These are phyloP conservation scores for Mrakia frigida DNA, from an alignment of 768 basidiomycete genomes.

Conservation along the genomic window DNA sequence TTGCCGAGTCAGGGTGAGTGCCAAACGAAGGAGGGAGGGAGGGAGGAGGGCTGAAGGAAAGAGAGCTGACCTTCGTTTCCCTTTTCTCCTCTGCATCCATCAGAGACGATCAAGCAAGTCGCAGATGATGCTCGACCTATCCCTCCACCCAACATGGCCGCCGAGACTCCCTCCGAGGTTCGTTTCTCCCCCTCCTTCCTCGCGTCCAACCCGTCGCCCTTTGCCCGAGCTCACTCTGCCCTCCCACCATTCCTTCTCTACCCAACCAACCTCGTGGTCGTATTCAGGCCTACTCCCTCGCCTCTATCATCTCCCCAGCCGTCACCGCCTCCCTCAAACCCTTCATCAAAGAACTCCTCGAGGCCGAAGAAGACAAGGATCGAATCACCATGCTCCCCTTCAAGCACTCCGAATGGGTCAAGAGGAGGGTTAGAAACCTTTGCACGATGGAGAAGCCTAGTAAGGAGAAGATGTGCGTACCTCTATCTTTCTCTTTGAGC, in stretches of 20 bases:
- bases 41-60: not conserved
- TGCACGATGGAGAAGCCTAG: constrained; percentile 33
- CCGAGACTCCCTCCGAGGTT: constrained; percentile 62
- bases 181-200: constrained; percentile 2
- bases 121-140: constrained; percentile 56
- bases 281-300: constrained; percentile 44
- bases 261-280: not conserved
- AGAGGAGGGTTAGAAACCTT: constrained; percentile 36
- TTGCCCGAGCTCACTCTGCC: not conserved
- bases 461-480: constrained; percentile 55
- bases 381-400: constrained; percentile 28
- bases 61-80: not conserved
- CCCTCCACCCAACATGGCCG: constrained; percentile 64
- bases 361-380: constrained; percentile 54
- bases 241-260: not conserved
- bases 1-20: constrained; percentile 62
- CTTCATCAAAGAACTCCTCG: constrained; percentile 47
- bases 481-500: not conserved
- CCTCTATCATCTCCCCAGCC: constrained; percentile 68
- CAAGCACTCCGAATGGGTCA: constrained; percentile 33
- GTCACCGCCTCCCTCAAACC: constrained; percentile 47
- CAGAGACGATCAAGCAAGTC: constrained; percentile 30
- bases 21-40: not conserved
- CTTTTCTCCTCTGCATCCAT: not conserved
- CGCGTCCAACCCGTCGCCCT: not conserved